These are phyloP conservation scores for Trichophyton schoenleinii DNA, from an alignment of 2,329 filamentous ascomycete species.

Conservation along the genomic window DNA sequence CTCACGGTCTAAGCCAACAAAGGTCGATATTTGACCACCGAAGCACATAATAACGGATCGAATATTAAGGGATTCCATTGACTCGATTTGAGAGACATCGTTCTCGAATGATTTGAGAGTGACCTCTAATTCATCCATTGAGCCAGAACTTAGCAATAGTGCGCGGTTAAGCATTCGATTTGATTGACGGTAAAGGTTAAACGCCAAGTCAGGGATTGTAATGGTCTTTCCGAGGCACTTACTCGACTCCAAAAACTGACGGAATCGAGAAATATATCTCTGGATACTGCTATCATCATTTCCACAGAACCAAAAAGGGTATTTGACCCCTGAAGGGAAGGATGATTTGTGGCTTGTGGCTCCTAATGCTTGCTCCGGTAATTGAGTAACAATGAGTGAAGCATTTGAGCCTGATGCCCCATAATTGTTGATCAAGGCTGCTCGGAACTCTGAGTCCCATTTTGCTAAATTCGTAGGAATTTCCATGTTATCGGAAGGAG, in stretches of 20 bases:
- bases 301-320: constrained; percentile 4
- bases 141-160: constrained; percentile 5
- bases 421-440: constrained; percentile 16
- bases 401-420: constrained; percentile 21
- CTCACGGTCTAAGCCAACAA: constrained; percentile 18
- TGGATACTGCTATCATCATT: constrained; percentile 3
- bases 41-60: constrained; percentile 25
- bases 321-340: neutral
- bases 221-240: neutral
- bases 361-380: neutral
- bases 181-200: constrained; percentile 10
- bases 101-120: neutral
- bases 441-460: neutral
- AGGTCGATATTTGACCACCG: constrained; percentile 26
- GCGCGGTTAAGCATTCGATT: constrained; percentile 12
- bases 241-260: neutral
- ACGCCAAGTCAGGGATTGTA: constrained; percentile 1
- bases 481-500: neutral
- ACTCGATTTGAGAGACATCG: neutral
- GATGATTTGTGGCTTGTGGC: neutral
- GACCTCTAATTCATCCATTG: neutral
- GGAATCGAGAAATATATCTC: neutral
- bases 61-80: constrained; percentile 5
- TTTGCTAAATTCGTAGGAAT: neutral
- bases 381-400: constrained; percentile 16